These are phyloP conservation scores for Samsoniella hepiali DNA, from an alignment of 2,329 filamentous ascomycete genomes.

Conservation along the genomic window DNA sequence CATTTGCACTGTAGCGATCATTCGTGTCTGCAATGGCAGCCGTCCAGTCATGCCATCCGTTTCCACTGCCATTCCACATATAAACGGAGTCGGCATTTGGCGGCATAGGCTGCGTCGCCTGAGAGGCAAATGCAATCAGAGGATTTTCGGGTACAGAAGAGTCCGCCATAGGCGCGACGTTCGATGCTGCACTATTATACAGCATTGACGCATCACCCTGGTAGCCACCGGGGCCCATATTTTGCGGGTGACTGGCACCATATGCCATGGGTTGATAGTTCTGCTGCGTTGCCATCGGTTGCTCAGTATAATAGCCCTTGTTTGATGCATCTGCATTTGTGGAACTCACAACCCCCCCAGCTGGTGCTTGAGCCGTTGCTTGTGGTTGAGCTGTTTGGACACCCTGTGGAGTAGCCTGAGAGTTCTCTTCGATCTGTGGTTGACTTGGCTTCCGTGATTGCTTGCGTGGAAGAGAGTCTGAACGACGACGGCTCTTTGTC, in stretches of 20 bases:
- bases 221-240: constrained; percentile 24
- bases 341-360: background rate
- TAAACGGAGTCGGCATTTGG: constrained; percentile 28
- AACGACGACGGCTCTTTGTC: background rate
- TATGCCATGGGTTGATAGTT: constrained; percentile 33
- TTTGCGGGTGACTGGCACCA: constrained; percentile 26
- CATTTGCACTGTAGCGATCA: constrained; percentile 48
- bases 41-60: constrained; percentile 55
- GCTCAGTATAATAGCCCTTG: constrained; percentile 32
- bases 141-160: constrained; percentile 33
- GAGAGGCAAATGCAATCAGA: constrained; percentile 39
- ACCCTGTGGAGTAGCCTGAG: background rate
- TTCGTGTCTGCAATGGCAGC: constrained; percentile 48
- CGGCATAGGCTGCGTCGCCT: constrained; percentile 36
- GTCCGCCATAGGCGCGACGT: constrained; percentile 24
- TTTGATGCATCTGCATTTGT: constrained; percentile 21
- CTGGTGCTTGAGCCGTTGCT: background rate
- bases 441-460: constrained; percentile 9
- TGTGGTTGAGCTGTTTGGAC: background rate
- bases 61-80: constrained; percentile 37
- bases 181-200: constrained; percentile 26
- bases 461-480: constrained; percentile 6
- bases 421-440: background rate
- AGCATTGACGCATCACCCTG: constrained; percentile 29
- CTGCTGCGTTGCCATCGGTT: constrained; percentile 27